Conservation (phyloP, 148 eudicot genomes). For the Fallopia convolvulus region DNA sequence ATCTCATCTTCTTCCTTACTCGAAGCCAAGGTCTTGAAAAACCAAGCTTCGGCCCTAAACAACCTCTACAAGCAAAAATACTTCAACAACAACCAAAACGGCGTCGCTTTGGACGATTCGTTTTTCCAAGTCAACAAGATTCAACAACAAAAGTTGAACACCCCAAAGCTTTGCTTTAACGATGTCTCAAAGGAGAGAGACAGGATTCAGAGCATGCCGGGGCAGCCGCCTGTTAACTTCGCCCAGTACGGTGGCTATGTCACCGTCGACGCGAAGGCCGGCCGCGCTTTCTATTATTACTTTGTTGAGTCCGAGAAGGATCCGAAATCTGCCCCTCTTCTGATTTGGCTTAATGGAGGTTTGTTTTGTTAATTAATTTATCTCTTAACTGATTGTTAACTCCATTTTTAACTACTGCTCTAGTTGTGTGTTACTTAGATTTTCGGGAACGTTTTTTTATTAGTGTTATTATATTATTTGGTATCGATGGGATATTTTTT, state of each 20-base stretch:
- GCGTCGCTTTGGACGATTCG: neutral
- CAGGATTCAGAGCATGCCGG: conserved; percentile 40
- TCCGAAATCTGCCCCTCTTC: conserved; percentile 41
- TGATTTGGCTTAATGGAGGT: conserved; percentile 95
- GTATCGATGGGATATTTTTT: too few species aligned
- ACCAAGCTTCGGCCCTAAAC: neutral
- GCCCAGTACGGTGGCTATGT: conserved; percentile 65
- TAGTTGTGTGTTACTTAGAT: neutral
- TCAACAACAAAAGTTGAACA: neutral
- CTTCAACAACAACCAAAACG: neutral
- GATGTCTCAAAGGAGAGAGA: conserved; percentile 31
- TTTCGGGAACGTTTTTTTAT: too few species aligned
- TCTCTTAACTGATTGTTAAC: neutral
- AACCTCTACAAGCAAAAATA: conserved; percentile 2
- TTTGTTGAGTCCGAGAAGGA: conserved; percentile 36
- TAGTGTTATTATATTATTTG: too few species aligned
- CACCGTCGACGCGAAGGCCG: conserved; percentile 32
- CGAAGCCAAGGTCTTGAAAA: neutral
- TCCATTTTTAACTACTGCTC: neutral
- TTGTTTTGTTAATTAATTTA: conserved; percentile 21
- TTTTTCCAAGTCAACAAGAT: conserved; percentile 2
- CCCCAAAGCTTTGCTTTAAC: neutral
- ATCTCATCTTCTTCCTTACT: neutral
- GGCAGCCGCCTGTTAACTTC: conserved; percentile 46
- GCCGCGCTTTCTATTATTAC: conserved; percentile 51